Evolutionary conservation across 768 basidiomycete species (phyloP).

Genomic region (Termitomyces sp.): DNA sequence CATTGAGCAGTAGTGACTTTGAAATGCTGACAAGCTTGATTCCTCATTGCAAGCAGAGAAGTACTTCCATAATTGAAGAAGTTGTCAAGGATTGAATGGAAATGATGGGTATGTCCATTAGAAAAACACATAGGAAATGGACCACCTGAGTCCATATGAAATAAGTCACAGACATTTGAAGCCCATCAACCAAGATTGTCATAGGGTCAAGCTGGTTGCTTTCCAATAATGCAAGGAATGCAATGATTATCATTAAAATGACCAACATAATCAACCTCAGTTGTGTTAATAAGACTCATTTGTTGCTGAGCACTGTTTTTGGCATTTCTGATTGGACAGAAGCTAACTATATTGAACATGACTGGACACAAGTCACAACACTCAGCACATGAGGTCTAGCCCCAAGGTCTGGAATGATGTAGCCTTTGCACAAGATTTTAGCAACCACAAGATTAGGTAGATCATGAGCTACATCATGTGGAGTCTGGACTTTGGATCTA

Average conservation of each 20-base stretch:
- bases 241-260: not conserved
- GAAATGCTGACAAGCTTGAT: slow-evolving; percentile 6
- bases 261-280: not conserved
- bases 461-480: too few species aligned
- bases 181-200: too few species aligned
- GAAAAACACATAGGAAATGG: slow-evolving; percentile 21
- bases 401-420: too few species aligned
- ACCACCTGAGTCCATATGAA: slow-evolving; percentile 4
- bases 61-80: slow-evolving; percentile 16
- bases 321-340: too few species aligned
- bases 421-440: too few species aligned
- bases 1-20: not conserved
- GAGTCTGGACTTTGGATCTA: too few species aligned
- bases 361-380: too few species aligned
- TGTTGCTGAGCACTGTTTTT: too few species aligned
- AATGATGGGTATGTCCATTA: slow-evolving; percentile 1
- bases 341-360: too few species aligned
- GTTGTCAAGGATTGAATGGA: slow-evolving; percentile 18
- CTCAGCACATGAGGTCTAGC: too few species aligned
- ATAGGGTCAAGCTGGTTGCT: slow-evolving; percentile 2
- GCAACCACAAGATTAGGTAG: too few species aligned
- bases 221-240: slow-evolving; percentile 22
- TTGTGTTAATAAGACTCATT: not conserved
- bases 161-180: not conserved
- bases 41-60: slow-evolving; percentile 1